These are phyloP conservation scores for Amylostereum areolatum DNA, from an alignment of 1,284 basidiomycete genomes.

Conservation along the genomic window DNA sequence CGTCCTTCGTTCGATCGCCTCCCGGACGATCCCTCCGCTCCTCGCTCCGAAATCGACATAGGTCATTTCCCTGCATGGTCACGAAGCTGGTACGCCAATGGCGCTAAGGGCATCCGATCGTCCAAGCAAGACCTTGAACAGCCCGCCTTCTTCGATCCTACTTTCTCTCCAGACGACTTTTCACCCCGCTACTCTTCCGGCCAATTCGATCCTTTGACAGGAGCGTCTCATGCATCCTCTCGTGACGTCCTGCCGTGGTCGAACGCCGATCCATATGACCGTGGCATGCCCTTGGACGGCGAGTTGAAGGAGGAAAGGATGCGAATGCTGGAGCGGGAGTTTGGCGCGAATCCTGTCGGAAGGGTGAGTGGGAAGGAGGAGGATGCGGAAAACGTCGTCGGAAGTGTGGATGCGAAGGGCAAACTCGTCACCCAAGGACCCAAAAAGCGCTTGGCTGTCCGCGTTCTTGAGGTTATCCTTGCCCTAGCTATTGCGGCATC, in stretches of 20 bases:
- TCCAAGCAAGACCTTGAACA: conserved; percentile 13
- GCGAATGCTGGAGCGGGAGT: conserved; percentile 64
- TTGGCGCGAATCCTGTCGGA: conserved; percentile 26
- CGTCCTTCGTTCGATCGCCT: conserved; percentile 9
- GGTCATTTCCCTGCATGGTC: conserved; percentile 59
- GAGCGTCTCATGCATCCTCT: conserved; percentile 22
- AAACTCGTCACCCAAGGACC: conserved; percentile 56
- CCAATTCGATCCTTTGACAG: conserved; percentile 19
- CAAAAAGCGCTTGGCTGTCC: conserved; percentile 44
- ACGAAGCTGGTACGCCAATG: conserved; percentile 46
- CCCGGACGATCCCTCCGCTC: conserved; percentile 13
- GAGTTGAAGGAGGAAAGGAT: conserved; percentile 58
- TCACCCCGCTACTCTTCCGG: conserved; percentile 10
- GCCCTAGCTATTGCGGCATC: conserved; percentile 46
- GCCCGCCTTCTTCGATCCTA: conserved; percentile 25
- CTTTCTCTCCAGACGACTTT: conserved; percentile 18
- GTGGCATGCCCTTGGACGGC: conserved; percentile 36
- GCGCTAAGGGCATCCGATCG: conserved; percentile 14
- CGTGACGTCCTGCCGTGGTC: conserved; percentile 42
- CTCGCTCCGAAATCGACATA: conserved; percentile 46
- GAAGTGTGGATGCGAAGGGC: conserved; percentile 52
- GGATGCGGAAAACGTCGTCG: conserved; percentile 40
- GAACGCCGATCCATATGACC: conserved; percentile 32
- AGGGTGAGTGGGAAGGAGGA: conserved; percentile 25
- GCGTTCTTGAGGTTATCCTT: conserved; percentile 45